phyloP scores from a whole-genome alignment of 352 stramenopile genomes.

The Phytophthora cajani region DNA sequence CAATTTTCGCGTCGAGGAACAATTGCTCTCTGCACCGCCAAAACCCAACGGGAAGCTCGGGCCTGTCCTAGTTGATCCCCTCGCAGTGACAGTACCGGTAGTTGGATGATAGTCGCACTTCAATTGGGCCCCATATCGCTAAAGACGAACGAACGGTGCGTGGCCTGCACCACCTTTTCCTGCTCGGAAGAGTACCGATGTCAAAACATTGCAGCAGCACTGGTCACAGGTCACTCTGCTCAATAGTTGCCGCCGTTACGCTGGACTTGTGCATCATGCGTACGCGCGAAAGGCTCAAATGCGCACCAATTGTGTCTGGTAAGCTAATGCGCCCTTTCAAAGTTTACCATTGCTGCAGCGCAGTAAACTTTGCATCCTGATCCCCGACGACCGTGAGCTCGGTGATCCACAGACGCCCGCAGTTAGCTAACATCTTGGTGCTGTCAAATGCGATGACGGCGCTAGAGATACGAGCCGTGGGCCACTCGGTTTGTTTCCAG shows the following conservation, averaged over 20 bases:
- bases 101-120: constrained; percentile 11
- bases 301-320: constrained; percentile 2
- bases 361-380: not conserved
- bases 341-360: not conserved
- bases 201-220: constrained; percentile 3
- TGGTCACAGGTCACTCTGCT: constrained; percentile 8
- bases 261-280: constrained; percentile 4
- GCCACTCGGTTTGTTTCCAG: constrained; percentile 1
- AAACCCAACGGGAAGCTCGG: not conserved
- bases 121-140: not conserved
- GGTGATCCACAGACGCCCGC: constrained; percentile 10
- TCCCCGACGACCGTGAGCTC: constrained; percentile 2
- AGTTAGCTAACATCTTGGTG: constrained; percentile 22
- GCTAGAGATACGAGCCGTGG: constrained; percentile 22
- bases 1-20: constrained; percentile 16
- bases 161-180: constrained; percentile 1
- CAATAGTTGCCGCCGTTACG: constrained; percentile 31
- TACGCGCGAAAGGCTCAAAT: constrained; percentile 28
- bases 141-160: not conserved
- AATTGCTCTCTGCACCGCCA: constrained; percentile 6
- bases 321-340: constrained; percentile 26
- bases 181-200: not conserved
- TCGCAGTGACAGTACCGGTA: constrained; percentile 4
- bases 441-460: constrained; percentile 9
- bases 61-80: not conserved